A percentile compares a stretch with the other conserved stretches of the same genome.
Evolutionary conservation across 352 stramenopile species (phyloP).

Genomic region (Halophytophthora polymorphica): DNA sequence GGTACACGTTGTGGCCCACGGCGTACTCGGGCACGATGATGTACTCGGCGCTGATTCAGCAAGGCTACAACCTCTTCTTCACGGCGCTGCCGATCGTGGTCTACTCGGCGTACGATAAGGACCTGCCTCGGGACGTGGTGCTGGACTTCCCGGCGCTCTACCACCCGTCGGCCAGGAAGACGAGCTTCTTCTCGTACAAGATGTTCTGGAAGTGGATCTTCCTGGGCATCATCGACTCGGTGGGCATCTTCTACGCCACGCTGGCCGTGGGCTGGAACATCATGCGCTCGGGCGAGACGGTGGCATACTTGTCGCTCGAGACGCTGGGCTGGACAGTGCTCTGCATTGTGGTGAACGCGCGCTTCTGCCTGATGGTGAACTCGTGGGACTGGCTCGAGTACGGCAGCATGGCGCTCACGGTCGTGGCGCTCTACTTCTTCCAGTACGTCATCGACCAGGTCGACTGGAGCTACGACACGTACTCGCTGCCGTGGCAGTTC

Average conservation of each 20-base stretch:
- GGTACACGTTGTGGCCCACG: conserved; percentile 80
- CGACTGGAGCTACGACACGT: conserved; percentile 65
- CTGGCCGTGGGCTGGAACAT: conserved; percentile 49
- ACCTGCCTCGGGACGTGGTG: conserved; percentile 65
- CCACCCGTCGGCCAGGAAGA: conserved; percentile 48
- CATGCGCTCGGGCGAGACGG: conserved; percentile 48
- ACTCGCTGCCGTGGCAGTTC: conserved; percentile 82
- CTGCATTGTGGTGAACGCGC: conserved; percentile 72
- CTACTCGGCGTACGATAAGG: conserved; percentile 78
- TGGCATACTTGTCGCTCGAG: conserved; percentile 64
- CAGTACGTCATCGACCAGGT: conserved; percentile 74
- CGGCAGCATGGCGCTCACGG: conserved; percentile 47
- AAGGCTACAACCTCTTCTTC: conserved; percentile 95
- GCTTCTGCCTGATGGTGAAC: conserved; percentile 79
- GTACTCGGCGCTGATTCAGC: conserved; percentile 83
- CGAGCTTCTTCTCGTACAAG: conserved; percentile 65
- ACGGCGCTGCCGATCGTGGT: conserved; percentile 91
- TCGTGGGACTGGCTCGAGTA: conserved; percentile 73
- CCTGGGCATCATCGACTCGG: conserved; percentile 70
- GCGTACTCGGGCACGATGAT: conserved; percentile 91
- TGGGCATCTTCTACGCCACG: conserved; percentile 69
- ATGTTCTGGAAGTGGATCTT: conserved; percentile 89
- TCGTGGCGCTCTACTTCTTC: conserved; percentile 57
- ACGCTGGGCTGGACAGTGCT: conserved; percentile 73
- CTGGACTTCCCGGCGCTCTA: conserved; percentile 70